Base-by-base conservation (phyloP, 2,329 filamentous ascomycete species). In the Alternaria incomplexa region DNA sequence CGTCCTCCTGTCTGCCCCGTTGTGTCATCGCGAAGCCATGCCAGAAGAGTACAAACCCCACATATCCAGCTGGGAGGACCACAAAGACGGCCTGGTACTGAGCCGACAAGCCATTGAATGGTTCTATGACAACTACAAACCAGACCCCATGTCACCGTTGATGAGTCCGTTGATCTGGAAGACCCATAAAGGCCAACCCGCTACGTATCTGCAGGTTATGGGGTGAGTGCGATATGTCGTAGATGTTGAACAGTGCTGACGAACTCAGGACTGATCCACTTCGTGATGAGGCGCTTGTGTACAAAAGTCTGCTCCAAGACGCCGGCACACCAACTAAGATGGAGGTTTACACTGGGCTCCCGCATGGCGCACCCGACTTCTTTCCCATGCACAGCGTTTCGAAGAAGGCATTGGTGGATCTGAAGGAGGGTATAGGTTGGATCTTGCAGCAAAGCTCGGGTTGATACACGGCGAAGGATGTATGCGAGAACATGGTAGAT, bases 141-240 rank as follows among this genome's bases (percentile, higher is more conserved):
- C 71, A 47, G 71, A 82, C 40, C 62, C 72, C 1, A 48, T 54
- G 1, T 80, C 76, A 2, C 73, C 73, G 0, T 61, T 79, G 1
- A 70, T 65, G n/a, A 73, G 65, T 54, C 58, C 68, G 2, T 62
- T 76, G 6, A 46, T 69, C 22, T 74, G 71, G 72, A 62, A 64
- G 2, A 58, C 47, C 6, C 70, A 73, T 32, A 61, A 65, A 13
- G 47, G 52, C n/a, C 73, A 85, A 23, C 84, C 85, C 5, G 79
- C 76, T 3, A 79, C 83, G 0, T 87, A 85, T 69, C 74, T 88
- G 1, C 84, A 86, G 67, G 77, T 86, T 0, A 82, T 80, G 63
- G 86, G 85, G 11, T 67, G 63, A 28, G 68, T 55, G 8, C 11
- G 22, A 15, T 26, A 10, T 17, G 15, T 52, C n/a, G 13, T 52